phyloP scores from a whole-genome alignment of 768 basidiomycete species.

The Phylloporus sp. region DNA sequence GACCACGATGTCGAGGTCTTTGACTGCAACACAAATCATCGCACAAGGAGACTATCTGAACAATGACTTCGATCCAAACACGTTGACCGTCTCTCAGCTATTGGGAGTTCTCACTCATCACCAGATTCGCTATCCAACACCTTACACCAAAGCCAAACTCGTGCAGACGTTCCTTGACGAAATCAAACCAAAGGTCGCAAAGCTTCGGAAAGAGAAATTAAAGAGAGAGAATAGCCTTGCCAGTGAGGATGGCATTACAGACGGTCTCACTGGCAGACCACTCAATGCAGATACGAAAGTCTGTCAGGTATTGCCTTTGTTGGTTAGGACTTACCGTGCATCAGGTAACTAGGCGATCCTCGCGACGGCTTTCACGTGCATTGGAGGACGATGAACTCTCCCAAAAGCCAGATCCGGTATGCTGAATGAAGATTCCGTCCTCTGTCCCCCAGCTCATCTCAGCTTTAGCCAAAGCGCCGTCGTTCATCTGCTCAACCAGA shows the following conservation, averaged over 20 bases:
- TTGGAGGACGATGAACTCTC: constrained; percentile 41
- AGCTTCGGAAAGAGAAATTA: constrained; percentile 58
- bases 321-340: constrained; percentile 5
- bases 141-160: constrained; percentile 73
- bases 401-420: constrained; percentile 52
- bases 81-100: constrained; percentile 76
- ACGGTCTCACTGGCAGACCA: constrained; percentile 76
- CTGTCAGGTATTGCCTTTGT: constrained; percentile 10
- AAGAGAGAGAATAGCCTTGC: constrained; percentile 66
- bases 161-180: constrained; percentile 74
- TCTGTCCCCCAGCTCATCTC: constrained; percentile 11
- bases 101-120: constrained; percentile 75
- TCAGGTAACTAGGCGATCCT: constrained; percentile 45
- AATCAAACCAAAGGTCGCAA: constrained; percentile 54
- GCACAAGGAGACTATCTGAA: constrained; percentile 72
- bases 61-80: constrained; percentile 66
- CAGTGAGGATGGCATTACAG: constrained; percentile 77
- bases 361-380: constrained; percentile 58
- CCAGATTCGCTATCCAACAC: constrained; percentile 66
- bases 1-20: constrained; percentile 54
- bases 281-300: constrained; percentile 49
- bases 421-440: constrained; percentile 19
- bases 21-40: constrained; percentile 77
- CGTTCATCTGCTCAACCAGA: constrained; percentile 75
- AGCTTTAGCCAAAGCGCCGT: constrained; percentile 64